Conservation (phyloP, 2,329 filamentous ascomycete species). For the Fusarium continuum region DNA sequence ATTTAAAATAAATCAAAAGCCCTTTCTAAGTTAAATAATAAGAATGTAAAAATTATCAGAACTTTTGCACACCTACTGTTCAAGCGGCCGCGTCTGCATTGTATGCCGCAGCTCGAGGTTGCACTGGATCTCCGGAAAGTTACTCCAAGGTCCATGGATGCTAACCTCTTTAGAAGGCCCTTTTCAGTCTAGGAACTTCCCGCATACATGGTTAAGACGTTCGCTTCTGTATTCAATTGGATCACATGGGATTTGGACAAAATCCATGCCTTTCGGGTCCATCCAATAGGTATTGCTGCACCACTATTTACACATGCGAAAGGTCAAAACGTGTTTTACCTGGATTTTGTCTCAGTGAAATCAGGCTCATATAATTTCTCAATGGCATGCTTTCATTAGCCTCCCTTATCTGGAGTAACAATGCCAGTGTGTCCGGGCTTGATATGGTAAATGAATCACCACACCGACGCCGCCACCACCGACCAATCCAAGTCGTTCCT, state of each 20-base stretch:
- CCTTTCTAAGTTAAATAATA: no score
- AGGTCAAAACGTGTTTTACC: constrained; percentile 7
- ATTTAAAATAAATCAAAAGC: no score
- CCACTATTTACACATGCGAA: constrained; percentile 1
- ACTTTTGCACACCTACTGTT: no score
- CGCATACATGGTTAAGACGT: constrained; percentile 17
- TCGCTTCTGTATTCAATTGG: constrained; percentile 18
- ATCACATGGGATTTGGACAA: constrained; percentile 21
- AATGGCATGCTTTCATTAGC: constrained; percentile 24
- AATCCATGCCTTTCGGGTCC: constrained; percentile 23
- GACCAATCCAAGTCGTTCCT: constrained; percentile 18
- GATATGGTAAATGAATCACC: constrained; percentile 38
- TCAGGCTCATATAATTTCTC: constrained; percentile 12
- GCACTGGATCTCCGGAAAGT: constrained; percentile 32
- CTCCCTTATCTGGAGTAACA: constrained; percentile 30
- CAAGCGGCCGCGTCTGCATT: constrained; percentile 25
- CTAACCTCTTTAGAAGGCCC: constrained; percentile 11
- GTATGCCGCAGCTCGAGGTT: constrained; percentile 23
- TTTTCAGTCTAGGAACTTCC: constrained; percentile 26
- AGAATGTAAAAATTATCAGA: no score
- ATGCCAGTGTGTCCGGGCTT: constrained; percentile 9
- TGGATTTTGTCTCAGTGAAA: constrained; percentile 13
- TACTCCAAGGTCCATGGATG: constrained; percentile 1
- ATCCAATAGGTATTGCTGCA: constrained; percentile 16
- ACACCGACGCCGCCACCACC: constrained; percentile 14